phyloP scores from a whole-genome alignment of 352 stramenopile species.

The Thalassiosira sp. region DNA sequence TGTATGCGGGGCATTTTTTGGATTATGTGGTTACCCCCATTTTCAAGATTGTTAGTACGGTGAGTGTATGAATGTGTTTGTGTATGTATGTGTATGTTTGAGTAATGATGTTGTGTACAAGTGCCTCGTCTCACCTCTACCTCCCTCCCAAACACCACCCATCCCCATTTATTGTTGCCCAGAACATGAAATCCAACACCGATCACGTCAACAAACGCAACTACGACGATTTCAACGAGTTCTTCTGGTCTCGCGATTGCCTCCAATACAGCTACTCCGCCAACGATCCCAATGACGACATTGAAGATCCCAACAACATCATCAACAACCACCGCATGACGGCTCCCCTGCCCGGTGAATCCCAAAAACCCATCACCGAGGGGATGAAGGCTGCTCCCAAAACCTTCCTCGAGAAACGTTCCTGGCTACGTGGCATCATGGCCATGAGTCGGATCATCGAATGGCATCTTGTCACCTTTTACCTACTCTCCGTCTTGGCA shows the following conservation, averaged over 20 bases:
- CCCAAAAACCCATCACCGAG: conserved; percentile 84
- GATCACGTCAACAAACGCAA: conserved; percentile 95
- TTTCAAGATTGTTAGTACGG: conserved; percentile 91
- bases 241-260: conserved; percentile 97
- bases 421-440: conserved; percentile 93
- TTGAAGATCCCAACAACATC: conserved; percentile 42
- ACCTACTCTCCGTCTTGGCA: conserved; percentile 90
- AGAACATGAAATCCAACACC: conserved; percentile 80
- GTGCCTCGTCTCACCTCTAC: too few species aligned
- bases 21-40: conserved; percentile 97
- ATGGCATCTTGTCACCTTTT: conserved; percentile 97
- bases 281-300: conserved; percentile 79
- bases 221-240: conserved; percentile 99
- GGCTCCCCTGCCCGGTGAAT: conserved; percentile 61
- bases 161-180: too few species aligned
- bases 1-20: conserved; percentile 95
- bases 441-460: conserved; percentile 95
- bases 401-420: conserved; percentile 97
- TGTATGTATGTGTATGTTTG: too few species aligned
- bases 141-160: too few species aligned
- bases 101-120: too few species aligned
- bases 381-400: conserved; percentile 90
- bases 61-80: conserved; percentile 43
- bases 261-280: conserved; percentile 93
- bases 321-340: conserved; percentile 10